These are phyloP conservation scores for Lachancea lanzarotensis DNA, from an alignment of 805 yeast genomes.

Conservation along the genomic window DNA sequence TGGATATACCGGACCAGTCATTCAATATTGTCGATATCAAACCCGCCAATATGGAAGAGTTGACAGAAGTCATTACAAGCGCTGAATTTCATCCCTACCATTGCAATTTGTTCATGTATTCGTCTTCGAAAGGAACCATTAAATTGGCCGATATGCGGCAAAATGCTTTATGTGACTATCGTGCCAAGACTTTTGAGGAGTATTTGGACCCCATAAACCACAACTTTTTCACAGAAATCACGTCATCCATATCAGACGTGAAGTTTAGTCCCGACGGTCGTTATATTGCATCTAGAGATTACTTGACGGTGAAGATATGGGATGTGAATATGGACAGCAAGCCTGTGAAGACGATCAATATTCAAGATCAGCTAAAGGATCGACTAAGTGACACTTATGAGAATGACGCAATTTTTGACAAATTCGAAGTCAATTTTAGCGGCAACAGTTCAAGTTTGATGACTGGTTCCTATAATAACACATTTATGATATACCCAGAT, in stretches of 20 bases:
- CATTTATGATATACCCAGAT: slow-evolving; percentile 93
- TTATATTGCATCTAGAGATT: slow-evolving; percentile 94
- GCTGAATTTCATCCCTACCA: slow-evolving; percentile 92
- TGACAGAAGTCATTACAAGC: slow-evolving; percentile 94
- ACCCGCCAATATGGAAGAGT: slow-evolving; percentile 97
- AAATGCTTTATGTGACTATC: slow-evolving; percentile 87
- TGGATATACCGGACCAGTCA: slow-evolving; percentile 88
- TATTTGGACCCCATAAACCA: slow-evolving; percentile 87
- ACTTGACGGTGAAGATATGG: slow-evolving; percentile 97
- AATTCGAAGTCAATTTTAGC: slow-evolving; percentile 91
- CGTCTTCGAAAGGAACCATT: slow-evolving; percentile 91
- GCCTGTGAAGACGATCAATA: slow-evolving; percentile 89
- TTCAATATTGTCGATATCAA: slow-evolving; percentile 97
- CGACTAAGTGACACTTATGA: slow-evolving; percentile 95
- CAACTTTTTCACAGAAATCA: slow-evolving; percentile 95
- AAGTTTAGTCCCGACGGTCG: slow-evolving; percentile 88
- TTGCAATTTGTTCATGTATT: slow-evolving; percentile 92
- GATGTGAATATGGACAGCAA: slow-evolving; percentile 94
- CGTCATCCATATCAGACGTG: slow-evolving; percentile 88
- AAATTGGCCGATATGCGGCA: slow-evolving; percentile 95
- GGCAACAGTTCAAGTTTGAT: slow-evolving; percentile 89
- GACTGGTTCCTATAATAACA: slow-evolving; percentile 97
- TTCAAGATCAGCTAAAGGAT: slow-evolving; percentile 91
- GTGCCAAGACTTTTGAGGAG: slow-evolving; percentile 84
- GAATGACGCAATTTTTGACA: slow-evolving; percentile 96